A percentile compares a stretch with the other conserved stretches of the same genome.
Evolutionary conservation across 2,329 filamentous ascomycete genomes (phyloP).

Genomic region (Trichoderma harzianum): DNA sequence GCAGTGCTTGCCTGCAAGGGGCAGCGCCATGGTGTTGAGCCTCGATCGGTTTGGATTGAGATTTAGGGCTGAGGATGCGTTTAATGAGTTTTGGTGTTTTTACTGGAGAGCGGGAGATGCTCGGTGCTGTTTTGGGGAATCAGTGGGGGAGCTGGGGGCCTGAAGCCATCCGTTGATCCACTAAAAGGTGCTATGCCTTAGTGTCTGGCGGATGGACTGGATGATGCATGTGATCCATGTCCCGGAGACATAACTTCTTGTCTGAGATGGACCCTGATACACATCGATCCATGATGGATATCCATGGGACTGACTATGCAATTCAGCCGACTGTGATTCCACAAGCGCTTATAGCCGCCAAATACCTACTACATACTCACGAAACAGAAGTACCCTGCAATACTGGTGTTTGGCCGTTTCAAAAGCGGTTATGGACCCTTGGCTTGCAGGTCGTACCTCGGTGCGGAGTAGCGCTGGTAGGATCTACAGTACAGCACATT

Average conservation of each 20-base stretch:
- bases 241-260: not conserved
- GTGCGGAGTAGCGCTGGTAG: constrained; percentile 4
- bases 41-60: not conserved
- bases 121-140: not conserved
- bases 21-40: constrained; percentile 26
- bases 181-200: not conserved
- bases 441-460: not conserved
- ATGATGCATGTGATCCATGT: not conserved
- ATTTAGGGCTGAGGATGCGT: not conserved
- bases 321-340: not conserved
- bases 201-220: not conserved
- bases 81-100: not conserved
- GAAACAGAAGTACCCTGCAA: not conserved
- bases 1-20: constrained; percentile 47
- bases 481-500: constrained; percentile 1
- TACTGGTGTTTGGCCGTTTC: not conserved
- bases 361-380: not conserved
- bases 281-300: not conserved
- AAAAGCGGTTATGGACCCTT: not conserved
- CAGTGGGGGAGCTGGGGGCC: not conserved
- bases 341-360: not conserved
- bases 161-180: not conserved
- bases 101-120: not conserved
- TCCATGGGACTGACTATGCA: not conserved
- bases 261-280: not conserved